Conservation (phyloP, 1,284 basidiomycete species). For the Cystobasidium pallidum region DNA sequence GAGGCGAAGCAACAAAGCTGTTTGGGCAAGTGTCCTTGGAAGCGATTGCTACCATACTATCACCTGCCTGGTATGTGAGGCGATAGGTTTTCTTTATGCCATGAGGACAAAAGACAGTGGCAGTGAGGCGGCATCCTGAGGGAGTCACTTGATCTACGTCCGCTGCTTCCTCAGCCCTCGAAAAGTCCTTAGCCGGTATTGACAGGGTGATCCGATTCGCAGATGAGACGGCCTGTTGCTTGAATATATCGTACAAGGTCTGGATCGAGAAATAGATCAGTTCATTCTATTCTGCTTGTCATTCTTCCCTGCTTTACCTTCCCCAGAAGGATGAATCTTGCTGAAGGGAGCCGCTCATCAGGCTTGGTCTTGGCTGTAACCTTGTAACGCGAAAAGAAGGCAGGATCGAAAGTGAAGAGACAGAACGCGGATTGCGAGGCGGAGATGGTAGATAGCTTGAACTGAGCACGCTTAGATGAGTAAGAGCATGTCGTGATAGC, state of each 20-base stretch:
- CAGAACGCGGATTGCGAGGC: constrained; percentile 50
- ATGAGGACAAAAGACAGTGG: constrained; percentile 41
- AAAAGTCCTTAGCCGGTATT: constrained; percentile 38
- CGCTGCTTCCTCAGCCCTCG: constrained; percentile 25
- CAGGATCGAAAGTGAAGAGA: constrained; percentile 47
- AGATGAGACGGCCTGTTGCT: constrained; percentile 35
- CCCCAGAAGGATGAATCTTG: constrained; percentile 22
- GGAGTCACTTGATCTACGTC: constrained; percentile 21
- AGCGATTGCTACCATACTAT: constrained; percentile 37
- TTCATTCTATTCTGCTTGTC: no score
- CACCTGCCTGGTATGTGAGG: constrained; percentile 36
- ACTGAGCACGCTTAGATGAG: constrained; percentile 11
- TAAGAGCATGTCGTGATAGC: background rate
- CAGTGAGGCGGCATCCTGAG: constrained; percentile 40
- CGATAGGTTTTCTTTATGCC: constrained; percentile 44
- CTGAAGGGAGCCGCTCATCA: constrained; percentile 9
- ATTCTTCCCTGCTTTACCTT: constrained; percentile 3
- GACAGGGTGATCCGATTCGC: constrained; percentile 27
- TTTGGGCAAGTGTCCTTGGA: constrained; percentile 33
- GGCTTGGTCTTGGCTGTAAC: constrained; percentile 26
- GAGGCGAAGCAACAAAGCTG: constrained; percentile 24
- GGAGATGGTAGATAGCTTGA: constrained; percentile 51
- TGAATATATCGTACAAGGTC: constrained; percentile 43
- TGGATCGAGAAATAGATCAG: background rate
- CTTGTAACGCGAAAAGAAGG: constrained; percentile 49